phyloP scores from a whole-genome alignment of 148 eudicot species.

The Amaranthus cruentus region DNA sequence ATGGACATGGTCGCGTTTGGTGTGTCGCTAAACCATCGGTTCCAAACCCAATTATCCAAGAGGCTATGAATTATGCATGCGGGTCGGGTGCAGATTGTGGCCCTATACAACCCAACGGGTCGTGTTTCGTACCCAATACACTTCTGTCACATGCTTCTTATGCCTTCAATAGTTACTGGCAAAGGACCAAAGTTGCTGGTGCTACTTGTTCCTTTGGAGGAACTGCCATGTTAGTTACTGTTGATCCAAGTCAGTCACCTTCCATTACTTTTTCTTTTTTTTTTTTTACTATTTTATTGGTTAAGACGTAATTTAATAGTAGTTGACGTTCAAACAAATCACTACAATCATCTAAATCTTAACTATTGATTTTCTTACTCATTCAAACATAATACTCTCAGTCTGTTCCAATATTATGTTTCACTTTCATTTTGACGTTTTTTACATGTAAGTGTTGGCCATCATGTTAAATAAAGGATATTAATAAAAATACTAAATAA shows the following conservation, averaged over 20 bases:
- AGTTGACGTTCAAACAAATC: no score
- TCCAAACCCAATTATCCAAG: constrained; percentile 28
- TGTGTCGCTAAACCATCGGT: constrained; percentile 30
- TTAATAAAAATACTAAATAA: no score
- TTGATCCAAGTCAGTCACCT: constrained; percentile 54
- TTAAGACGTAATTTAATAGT: no score
- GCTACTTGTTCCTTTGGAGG: constrained; percentile 67
- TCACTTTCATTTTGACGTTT: no score
- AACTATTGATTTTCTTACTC: no score
- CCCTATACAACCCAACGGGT: constrained; percentile 50
- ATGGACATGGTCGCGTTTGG: constrained; percentile 21
- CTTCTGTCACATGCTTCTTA: constrained; percentile 68
- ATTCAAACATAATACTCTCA: no score
- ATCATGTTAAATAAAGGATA: no score
- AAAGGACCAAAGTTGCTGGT: constrained; percentile 50
- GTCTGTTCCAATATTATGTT: no score
- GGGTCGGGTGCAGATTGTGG: constrained; percentile 42
- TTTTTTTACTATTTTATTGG: no score
- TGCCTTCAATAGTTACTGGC: constrained; percentile 75
- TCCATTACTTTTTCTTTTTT: no score
- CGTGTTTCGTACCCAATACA: constrained; percentile 61
- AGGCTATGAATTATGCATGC: constrained; percentile 35
- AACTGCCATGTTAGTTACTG: constrained; percentile 54
- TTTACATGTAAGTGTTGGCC: no score
- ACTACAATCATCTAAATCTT: no score